phyloP scores from a whole-genome alignment of 2,329 filamentous ascomycete species.

The Phoma sp. region DNA sequence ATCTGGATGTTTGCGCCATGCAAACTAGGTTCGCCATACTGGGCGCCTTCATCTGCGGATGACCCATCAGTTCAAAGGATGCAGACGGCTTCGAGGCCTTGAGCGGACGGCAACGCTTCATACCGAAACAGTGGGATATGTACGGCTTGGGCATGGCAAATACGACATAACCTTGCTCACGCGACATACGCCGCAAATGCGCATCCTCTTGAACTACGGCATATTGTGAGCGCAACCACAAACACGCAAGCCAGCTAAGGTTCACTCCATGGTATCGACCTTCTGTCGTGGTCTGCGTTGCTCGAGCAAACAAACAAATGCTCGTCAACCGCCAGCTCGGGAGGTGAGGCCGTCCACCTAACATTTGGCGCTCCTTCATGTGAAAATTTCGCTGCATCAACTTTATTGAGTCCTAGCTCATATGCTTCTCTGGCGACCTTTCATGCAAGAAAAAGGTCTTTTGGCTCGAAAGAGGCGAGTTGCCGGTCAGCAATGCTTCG shows the following conservation, averaged over 20 bases:
- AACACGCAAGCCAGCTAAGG: neutral
- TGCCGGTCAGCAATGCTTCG: conserved; percentile 18
- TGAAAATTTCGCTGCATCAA: conserved; percentile 25
- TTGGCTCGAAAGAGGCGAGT: conserved; percentile 20
- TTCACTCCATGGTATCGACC: no score
- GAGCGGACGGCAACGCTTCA: neutral
- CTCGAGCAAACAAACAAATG: neutral
- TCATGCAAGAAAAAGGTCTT: conserved; percentile 23
- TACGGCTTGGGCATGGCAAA: neutral
- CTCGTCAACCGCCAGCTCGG: neutral
- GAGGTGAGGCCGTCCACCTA: conserved; percentile 4
- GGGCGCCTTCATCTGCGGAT: neutral
- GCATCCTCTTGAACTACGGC: neutral
- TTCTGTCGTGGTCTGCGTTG: neutral
- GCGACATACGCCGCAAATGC: conserved; percentile 5
- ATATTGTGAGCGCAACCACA: neutral
- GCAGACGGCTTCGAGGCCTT: conserved; percentile 1
- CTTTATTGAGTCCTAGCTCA: conserved; percentile 24
- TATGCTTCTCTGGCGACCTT: conserved; percentile 20
- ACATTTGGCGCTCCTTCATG: conserved; percentile 23
- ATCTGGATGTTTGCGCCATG: neutral
- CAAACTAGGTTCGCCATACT: neutral
- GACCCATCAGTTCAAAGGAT: conserved; percentile 1
- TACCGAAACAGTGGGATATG: neutral
- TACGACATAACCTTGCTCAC: conserved; percentile 1